These are phyloP conservation scores for Aristolochia fimbriata DNA, from an alignment of 164 flowering plant genomes.

Conservation along the genomic window DNA sequence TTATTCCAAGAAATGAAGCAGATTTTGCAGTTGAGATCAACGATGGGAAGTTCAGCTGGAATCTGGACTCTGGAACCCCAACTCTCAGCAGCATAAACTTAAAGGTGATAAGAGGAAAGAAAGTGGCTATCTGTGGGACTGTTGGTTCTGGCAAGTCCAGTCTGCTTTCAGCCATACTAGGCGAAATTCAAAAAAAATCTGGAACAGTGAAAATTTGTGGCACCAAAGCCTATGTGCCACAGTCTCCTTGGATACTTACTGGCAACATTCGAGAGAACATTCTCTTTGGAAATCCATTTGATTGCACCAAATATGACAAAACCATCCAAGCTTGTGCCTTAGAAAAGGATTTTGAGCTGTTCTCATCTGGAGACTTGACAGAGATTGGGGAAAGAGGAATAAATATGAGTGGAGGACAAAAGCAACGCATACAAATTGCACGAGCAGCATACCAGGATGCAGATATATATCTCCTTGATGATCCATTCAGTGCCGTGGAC, in stretches of 20 bases:
- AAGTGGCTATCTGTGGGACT: slow-evolving; percentile 86
- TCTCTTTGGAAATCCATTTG: slow-evolving; percentile 60
- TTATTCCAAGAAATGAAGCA: slow-evolving; percentile 35
- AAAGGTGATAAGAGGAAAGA: slow-evolving; percentile 71
- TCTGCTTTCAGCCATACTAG: slow-evolving; percentile 69
- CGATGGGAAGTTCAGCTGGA: slow-evolving; percentile 72
- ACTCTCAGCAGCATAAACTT: slow-evolving; percentile 56
- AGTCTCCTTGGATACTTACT: slow-evolving; percentile 88
- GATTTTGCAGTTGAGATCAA: slow-evolving; percentile 47
- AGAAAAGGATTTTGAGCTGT: slow-evolving; percentile 78
- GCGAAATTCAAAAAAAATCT: slow-evolving; percentile 66
- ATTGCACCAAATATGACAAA: slow-evolving; percentile 43
- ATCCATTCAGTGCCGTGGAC: slow-evolving; percentile 99
- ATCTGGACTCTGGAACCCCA: slow-evolving; percentile 32
- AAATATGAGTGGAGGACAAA: slow-evolving; percentile 97
- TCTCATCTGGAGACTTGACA: slow-evolving; percentile 70
- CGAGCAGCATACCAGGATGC: slow-evolving; percentile 95
- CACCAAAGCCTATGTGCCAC: slow-evolving; percentile 89
- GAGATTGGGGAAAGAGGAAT: slow-evolving; percentile 98
- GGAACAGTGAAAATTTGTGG: slow-evolving; percentile 74
- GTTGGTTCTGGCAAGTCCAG: slow-evolving; percentile 98
- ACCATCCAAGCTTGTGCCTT: slow-evolving; percentile 82
- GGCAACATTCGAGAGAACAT: slow-evolving; percentile 82
- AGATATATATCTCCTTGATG: slow-evolving; percentile 89
- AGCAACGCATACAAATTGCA: slow-evolving; percentile 95